Conservation (phyloP, 352 stramenopile genomes). For the Phytophthora litchii region DNA sequence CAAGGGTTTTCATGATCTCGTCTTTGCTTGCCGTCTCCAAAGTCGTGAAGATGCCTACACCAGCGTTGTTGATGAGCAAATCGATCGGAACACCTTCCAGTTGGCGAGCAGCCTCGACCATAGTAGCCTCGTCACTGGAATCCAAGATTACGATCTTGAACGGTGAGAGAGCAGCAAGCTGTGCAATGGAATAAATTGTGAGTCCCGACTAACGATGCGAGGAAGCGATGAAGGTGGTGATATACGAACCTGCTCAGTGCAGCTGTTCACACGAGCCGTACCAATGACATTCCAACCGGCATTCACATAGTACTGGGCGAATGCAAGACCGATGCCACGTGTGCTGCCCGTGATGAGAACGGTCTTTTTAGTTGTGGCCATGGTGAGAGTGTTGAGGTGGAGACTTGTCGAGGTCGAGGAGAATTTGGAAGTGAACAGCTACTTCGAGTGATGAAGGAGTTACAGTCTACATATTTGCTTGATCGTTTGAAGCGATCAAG, state of each 20-base stretch:
- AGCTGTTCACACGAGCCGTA: constrained; percentile 15
- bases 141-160: constrained; percentile 15
- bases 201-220: not conserved
- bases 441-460: no score
- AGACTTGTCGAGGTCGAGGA: no score
- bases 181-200: not conserved
- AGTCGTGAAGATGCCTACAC: constrained; percentile 2
- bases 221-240: not conserved
- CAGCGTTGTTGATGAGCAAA: constrained; percentile 20
- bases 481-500: no score
- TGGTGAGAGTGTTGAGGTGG: not conserved
- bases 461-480: no score
- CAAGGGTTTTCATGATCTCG: constrained; percentile 7
- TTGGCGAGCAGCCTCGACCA: constrained; percentile 13
- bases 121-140: not conserved
- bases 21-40: constrained; percentile 9
- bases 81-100: constrained; percentile 12
- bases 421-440: no score
- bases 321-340: constrained; percentile 9
- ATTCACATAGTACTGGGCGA: constrained; percentile 9
- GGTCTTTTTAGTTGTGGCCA: constrained; percentile 4
- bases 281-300: constrained; percentile 16
- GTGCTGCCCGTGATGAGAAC: constrained; percentile 12
- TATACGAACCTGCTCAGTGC: constrained; percentile 10
- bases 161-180: constrained; percentile 9